Evolutionary conservation across 192 early-diverging fungal genomes (phyloP), one percentile per base, ranked within the genome.

Genomic region (Polychytrium aggregatum): DNA sequence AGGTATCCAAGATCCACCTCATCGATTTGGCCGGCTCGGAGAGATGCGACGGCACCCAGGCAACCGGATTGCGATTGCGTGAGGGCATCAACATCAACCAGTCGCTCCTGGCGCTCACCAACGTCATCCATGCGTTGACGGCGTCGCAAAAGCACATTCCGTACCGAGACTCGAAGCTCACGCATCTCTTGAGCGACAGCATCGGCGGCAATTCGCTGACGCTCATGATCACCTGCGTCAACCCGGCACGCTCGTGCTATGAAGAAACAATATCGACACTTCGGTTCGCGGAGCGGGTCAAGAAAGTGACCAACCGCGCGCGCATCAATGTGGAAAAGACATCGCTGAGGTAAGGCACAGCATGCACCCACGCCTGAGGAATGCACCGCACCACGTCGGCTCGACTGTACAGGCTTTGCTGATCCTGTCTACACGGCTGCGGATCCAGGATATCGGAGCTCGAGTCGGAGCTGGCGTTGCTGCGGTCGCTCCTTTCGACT

Each of bases 11-110:
- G 42, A 83, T 90, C 59, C 85, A 77, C 40, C 60, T 84, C 45
- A 84, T 87, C n/a, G 87, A 89, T 52, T 57, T 89, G 11, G 87
- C 87, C 24, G 82, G 85, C 48, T 86, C 83, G 63, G 93, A 97
- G 65, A 73, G 93, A 28, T 87, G 88, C 2, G 79, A 85, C 52
- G 67, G 83, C 20, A 92, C 93, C 11, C 82, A 82, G 50, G 88
- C 88, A 0, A 89, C 87, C 0, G 93, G 93, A 7, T 64, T 65
- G 48, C 70, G 85, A 1, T 53, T 91, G 27, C 81, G 82, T 43
- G 88, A 91, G 44, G 88, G 86, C 3, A 73, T 79, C 18, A 80
- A 82, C 51, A 91, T 91, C 62, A 91, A 91, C 65, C 84, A 79
- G 62, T 82, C 79, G 18, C 57, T 91, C 38, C 76, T 78, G 21